Evolutionary conservation across 1,284 basidiomycete species (phyloP).

Genomic region (Exobasidium cylindrosporum): DNA sequence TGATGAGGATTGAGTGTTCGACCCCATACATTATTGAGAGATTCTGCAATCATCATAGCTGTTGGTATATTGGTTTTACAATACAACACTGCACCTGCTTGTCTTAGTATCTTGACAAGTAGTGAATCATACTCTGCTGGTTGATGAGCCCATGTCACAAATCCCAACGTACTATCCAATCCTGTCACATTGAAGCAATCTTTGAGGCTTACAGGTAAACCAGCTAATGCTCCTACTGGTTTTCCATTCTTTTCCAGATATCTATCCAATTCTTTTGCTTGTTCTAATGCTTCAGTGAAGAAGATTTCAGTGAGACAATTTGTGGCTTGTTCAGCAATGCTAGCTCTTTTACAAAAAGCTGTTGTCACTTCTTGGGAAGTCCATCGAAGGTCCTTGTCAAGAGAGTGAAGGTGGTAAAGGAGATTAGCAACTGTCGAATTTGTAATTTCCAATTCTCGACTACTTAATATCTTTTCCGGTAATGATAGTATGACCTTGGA

Average conservation of each 20-base stretch:
- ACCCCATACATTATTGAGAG: conserved; percentile 64
- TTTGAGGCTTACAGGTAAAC: conserved; percentile 67
- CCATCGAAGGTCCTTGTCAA: not conserved
- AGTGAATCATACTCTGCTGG: conserved; percentile 62
- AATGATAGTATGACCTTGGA: not conserved
- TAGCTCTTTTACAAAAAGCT: conserved; percentile 27
- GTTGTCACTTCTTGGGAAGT: conserved; percentile 5
- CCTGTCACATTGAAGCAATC: conserved; percentile 66
- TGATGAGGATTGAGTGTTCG: conserved; percentile 67
- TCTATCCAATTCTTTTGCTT: conserved; percentile 57
- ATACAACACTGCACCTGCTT: conserved; percentile 67
- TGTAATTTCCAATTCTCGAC: not conserved
- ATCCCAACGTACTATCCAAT: conserved; percentile 64
- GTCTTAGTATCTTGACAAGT: conserved; percentile 54
- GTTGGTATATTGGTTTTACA: conserved; percentile 60
- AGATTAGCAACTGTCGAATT: not conserved
- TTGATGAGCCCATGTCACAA: conserved; percentile 61
- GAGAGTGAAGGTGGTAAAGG: not conserved
- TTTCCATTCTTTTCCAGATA: conserved; percentile 60
- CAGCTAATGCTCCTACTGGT: conserved; percentile 64
- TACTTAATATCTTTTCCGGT: not conserved
- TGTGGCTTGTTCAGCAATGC: conserved; percentile 28
- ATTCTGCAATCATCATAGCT: conserved; percentile 20
- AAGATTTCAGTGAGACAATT: conserved; percentile 33
- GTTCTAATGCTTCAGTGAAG: conserved; percentile 8